Evolutionary conservation across 352 stramenopile species (phyloP).

Genomic region (Aphanomyces invadans): DNA sequence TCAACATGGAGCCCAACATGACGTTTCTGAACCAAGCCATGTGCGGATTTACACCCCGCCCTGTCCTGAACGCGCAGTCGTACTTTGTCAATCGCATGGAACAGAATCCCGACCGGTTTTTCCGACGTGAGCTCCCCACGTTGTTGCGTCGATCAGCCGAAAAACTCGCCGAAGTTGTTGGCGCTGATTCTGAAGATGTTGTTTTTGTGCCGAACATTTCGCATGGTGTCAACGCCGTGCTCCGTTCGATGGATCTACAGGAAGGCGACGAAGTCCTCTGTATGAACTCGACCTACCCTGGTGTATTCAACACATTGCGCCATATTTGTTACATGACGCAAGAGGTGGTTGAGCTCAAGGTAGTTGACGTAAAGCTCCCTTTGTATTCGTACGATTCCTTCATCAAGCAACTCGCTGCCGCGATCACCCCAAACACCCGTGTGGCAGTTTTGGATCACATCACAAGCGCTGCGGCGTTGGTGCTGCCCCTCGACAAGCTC

Average conservation of each 20-base stretch:
- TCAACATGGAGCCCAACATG: conserved; percentile 70
- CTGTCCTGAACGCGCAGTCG: conserved; percentile 72
- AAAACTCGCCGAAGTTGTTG: conserved; percentile 59
- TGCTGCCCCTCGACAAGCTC: conserved; percentile 73
- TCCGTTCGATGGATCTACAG: conserved; percentile 78
- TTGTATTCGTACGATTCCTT: conserved; percentile 61
- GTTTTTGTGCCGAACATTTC: conserved; percentile 84
- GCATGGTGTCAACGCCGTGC: conserved; percentile 75
- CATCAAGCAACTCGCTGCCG: conserved; percentile 55
- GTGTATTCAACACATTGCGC: conserved; percentile 73
- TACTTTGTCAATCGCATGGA: conserved; percentile 86
- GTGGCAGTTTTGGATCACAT: conserved; percentile 81
- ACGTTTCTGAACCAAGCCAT: conserved; percentile 81
- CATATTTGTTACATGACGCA: conserved; percentile 82
- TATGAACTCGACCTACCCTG: conserved; percentile 80
- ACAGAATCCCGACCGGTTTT: conserved; percentile 77
- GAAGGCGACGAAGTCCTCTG: conserved; percentile 83
- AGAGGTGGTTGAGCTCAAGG: conserved; percentile 83
- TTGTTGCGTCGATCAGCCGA: conserved; percentile 55
- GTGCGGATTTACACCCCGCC: conserved; percentile 63
- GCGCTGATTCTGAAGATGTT: conserved; percentile 64
- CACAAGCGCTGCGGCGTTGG: conserved; percentile 61
- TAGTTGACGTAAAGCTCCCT: conserved; percentile 68
- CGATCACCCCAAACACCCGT: conserved; percentile 77
- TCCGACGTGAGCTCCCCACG: conserved; percentile 51